Base-by-base conservation (phyloP, 2,329 filamentous ascomycete genomes). In the Ophiocordyceps unilateralis region DNA sequence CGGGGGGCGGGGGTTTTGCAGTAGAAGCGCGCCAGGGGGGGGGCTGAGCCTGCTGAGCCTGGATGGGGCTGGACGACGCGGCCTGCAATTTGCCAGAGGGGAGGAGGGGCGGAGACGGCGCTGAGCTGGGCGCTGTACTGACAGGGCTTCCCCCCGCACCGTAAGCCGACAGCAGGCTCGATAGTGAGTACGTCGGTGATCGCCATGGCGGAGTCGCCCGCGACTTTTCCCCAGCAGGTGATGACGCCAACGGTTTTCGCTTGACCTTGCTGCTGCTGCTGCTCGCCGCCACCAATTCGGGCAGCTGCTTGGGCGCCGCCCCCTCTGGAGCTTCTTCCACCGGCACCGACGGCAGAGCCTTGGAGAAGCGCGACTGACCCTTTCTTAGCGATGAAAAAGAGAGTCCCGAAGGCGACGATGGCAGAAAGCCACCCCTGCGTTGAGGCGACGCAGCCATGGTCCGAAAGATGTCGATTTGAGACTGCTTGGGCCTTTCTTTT, bases 91-190 rank as follows among this genome's bases (percentile, higher is more conserved):
- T n/a, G 10, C n/a, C 37, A 20, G 37, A 15, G 37, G 10, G 10
- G 37, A 12, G 23, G 32, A 37, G 32, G 32, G 15, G 19, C 32
- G 14, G 6, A 19, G 32, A 37, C 14, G 19, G 15, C 7, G 32
- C 14, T n/a, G 32, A 19, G 32, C 11, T 36, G 14, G 32, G 14
- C 32, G 9, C 32, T 36, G 40, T 38, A 21, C 11, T 22, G 26
- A n/a, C n/a, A n/a, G n/a, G n/a, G n/a, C n/a, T n/a, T n/a, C 36
- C 19, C 21, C 19, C 32, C 15, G 20, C 22, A n/a, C 21, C 30
- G 51, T 76, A 76, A 19, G 72, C 70, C 11, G 70, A 74, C 30
- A 76, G 50, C 11, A 76, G 57, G 52, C 71, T 76, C 14, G 66
- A 71, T 42, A 76, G 57, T 10, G 72, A 75, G 21, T 64, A 64